phyloP scores from a whole-genome alignment of 805 yeast species.

The Candida vartiovaarae region DNA sequence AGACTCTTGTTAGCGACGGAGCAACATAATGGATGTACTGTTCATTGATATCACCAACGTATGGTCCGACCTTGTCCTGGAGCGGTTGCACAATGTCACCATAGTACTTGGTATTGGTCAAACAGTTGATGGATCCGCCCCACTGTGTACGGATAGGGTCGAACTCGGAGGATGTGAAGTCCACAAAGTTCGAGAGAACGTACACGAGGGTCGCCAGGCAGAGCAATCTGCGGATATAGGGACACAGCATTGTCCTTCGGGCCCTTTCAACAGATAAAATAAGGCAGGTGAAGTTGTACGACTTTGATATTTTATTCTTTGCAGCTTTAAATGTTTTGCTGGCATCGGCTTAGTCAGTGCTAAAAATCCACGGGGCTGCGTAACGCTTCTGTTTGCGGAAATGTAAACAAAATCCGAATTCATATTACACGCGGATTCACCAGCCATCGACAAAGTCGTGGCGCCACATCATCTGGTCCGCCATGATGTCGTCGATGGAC shows the following conservation, averaged over 20 bases:
- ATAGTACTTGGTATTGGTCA: conserved; percentile 13
- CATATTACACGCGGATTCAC: too few species aligned
- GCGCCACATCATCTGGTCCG: too few species aligned
- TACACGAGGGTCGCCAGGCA: conserved; percentile 9
- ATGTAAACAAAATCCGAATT: too few species aligned
- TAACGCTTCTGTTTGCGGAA: too few species aligned
- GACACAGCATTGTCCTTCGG: neutral
- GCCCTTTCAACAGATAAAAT: neutral
- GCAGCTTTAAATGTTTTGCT: too few species aligned
- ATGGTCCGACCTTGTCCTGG: conserved; percentile 9
- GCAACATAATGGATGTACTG: conserved; percentile 1
- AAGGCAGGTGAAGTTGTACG: too few species aligned
- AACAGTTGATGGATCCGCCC: conserved; percentile 5
- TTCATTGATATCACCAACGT: conserved; percentile 2
- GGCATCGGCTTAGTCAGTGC: too few species aligned
- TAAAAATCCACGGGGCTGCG: too few species aligned
- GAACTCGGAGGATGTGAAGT: conserved; percentile 17
- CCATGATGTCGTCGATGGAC: too few species aligned
- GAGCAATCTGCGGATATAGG: conserved; percentile 5
- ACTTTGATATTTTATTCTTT: too few species aligned
- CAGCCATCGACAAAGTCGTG: too few species aligned
- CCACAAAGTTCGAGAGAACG: conserved; percentile 13
- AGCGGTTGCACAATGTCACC: conserved; percentile 15
- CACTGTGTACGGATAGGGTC: conserved; percentile 18
- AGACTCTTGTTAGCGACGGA: conserved; percentile 7